Percentiles rank a stretch among this genome's conserved stretches.
Evolutionary conservation across 164 flowering plant species (phyloP).

Genomic region (Aristolochia contorta): DNA sequence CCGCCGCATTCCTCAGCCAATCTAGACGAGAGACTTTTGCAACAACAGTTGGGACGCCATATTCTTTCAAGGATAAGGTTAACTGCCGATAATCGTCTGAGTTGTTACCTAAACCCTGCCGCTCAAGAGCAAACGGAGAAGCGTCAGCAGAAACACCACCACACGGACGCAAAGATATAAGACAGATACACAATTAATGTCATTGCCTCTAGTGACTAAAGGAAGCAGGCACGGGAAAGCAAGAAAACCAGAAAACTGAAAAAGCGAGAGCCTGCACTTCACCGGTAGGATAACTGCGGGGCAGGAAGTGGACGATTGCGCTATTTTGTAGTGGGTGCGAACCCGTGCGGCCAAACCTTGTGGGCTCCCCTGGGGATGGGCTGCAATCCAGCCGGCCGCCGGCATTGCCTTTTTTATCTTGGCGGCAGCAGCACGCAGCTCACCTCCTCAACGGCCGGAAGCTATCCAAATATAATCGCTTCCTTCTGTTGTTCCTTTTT

Average conservation of each 20-base stretch:
- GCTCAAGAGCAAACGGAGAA: background rate
- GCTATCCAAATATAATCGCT: too few species aligned
- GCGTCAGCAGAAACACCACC: background rate
- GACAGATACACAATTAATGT: background rate
- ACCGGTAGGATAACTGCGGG: conserved; percentile 4
- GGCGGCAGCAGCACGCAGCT: too few species aligned
- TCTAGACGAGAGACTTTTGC: conserved; percentile 76
- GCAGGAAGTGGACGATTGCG: background rate
- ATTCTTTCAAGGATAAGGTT: conserved; percentile 28
- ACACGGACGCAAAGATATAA: background rate
- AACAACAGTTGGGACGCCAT: conserved; percentile 52
- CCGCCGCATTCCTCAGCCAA: conserved; percentile 95
- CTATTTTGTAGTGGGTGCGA: background rate
- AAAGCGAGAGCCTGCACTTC: background rate
- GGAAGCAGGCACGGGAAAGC: background rate
- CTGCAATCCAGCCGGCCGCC: too few species aligned
- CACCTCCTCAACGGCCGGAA: too few species aligned
- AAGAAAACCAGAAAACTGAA: background rate
- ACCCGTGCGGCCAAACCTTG: background rate
- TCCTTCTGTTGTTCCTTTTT: too few species aligned
- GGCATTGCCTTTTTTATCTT: too few species aligned
- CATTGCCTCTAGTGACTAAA: too few species aligned
- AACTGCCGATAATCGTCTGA: conserved; percentile 50
- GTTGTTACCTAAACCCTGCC: conserved; percentile 84
- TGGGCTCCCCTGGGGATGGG: too few species aligned